phyloP scores from a whole-genome alignment of 2,329 filamentous ascomycete genomes.

The Lasiodiplodia citricola region DNA sequence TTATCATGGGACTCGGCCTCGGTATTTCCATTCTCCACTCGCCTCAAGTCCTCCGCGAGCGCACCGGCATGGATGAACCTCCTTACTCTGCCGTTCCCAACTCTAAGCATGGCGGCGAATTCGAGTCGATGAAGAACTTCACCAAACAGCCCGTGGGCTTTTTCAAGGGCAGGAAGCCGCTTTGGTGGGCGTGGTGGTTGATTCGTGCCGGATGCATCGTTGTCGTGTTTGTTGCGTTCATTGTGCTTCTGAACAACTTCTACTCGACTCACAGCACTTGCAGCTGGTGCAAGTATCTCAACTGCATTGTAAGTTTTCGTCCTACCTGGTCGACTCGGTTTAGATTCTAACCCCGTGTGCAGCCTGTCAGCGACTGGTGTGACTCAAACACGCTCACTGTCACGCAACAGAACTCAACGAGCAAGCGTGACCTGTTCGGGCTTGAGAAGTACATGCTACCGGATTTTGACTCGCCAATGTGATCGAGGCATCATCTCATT shows the following conservation, averaged over 20 bases:
- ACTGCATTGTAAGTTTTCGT: constrained; percentile 76
- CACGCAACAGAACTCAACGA: not conserved
- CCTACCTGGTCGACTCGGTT: not conserved
- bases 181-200: constrained; percentile 99
- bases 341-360: constrained; percentile 2
- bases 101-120: constrained; percentile 52
- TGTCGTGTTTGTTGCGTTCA: constrained; percentile 82
- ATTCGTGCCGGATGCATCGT: constrained; percentile 79
- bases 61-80: constrained; percentile 71
- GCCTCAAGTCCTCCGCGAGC: constrained; percentile 76
- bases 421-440: constrained; percentile 28
- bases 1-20: constrained; percentile 86
- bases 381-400: constrained; percentile 37
- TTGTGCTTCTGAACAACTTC: constrained; percentile 88
- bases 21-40: constrained; percentile 89
- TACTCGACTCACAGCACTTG: constrained; percentile 80
- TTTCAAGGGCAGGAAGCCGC: constrained; percentile 87
- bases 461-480: constrained; percentile 13
- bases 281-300: constrained; percentile 93
- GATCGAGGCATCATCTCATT: not conserved
- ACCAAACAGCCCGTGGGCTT: constrained; percentile 66
- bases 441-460: not conserved
- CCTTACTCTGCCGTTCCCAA: constrained; percentile 70
- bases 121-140: constrained; percentile 52
- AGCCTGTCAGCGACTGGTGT: constrained; percentile 43